Conservation (phyloP, 306 rosid genomes). For the Gastrolobium villosum region DNA sequence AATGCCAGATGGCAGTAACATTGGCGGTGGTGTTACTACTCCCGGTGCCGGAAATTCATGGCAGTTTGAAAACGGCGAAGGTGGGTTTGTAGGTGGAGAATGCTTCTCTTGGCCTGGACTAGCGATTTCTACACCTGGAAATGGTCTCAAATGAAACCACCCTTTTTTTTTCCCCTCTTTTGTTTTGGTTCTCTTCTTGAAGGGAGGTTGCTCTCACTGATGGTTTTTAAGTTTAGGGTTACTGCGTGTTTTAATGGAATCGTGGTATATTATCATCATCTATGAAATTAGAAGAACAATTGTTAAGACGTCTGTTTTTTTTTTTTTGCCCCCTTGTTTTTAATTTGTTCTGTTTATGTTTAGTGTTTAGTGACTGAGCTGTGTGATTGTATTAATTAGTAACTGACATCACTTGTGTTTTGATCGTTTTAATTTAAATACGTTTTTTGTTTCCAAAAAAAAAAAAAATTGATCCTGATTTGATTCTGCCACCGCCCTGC, state of each 20-base stretch:
- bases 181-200: conserved; percentile 19
- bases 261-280: too few species aligned
- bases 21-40: conserved; percentile 42
- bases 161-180: neutral
- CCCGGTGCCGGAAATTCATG: conserved; percentile 64
- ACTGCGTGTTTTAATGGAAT: too few species aligned
- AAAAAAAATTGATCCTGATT: neutral
- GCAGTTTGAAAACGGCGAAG: conserved; percentile 80
- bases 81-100: conserved; percentile 71
- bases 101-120: conserved; percentile 93
- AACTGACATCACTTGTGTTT: neutral
- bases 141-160: conserved; percentile 71
- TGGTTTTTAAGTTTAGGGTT: conserved; percentile 6
- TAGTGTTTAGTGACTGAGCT: conserved; percentile 31
- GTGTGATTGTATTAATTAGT: conserved; percentile 25
- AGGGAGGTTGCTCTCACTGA: neutral
- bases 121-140: conserved; percentile 89
- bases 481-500: neutral
- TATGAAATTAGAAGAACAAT: too few species aligned
- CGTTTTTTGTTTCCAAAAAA: too few species aligned
- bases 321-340: neutral
- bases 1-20: conserved; percentile 54
- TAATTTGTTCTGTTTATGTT: conserved; percentile 27
- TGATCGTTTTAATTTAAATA: neutral
- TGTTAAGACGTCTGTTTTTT: neutral